phyloP scores from a whole-genome alignment of 2,329 filamentous ascomycete species.

The Exophiala xenobiotica region DNA sequence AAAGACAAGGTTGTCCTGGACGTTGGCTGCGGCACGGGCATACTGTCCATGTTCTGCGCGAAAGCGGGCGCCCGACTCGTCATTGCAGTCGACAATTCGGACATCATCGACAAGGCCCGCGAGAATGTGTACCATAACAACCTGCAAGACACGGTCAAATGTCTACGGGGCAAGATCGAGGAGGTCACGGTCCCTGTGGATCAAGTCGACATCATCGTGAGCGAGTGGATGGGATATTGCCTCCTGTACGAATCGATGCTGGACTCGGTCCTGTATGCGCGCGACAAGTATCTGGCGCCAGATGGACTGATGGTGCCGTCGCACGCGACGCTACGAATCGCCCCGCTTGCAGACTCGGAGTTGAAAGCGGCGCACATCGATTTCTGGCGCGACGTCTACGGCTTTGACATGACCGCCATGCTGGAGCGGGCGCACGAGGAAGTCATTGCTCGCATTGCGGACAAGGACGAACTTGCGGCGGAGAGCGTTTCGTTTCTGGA shows the following conservation, averaged over 20 bases:
- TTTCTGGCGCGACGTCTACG: slow-evolving; percentile 92
- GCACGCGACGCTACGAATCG: slow-evolving; percentile 78
- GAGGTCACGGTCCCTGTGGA: slow-evolving; percentile 75
- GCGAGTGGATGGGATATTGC: slow-evolving; percentile 97
- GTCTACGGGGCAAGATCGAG: slow-evolving; percentile 81
- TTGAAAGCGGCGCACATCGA: slow-evolving; percentile 74
- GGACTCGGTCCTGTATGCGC: slow-evolving; percentile 82
- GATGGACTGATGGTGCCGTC: slow-evolving; percentile 83
- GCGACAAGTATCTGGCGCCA: slow-evolving; percentile 79
- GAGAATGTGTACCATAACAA: slow-evolving; percentile 83
- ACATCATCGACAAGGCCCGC: slow-evolving; percentile 81
- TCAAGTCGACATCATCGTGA: slow-evolving; percentile 90
- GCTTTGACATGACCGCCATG: slow-evolving; percentile 93
- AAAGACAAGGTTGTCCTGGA: slow-evolving; percentile 83
- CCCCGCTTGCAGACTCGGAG: slow-evolving; percentile 74
- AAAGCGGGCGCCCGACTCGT: slow-evolving; percentile 83
- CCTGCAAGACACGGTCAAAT: slow-evolving; percentile 71
- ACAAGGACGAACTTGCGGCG: slow-evolving; percentile 56
- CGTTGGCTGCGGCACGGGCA: slow-evolving; percentile 81
- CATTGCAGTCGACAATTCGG: slow-evolving; percentile 87
- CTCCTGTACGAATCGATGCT: slow-evolving; percentile 95
- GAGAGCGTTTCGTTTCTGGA: slow-evolving; percentile 66
- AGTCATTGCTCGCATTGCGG: slow-evolving; percentile 72
- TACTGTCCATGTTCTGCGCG: slow-evolving; percentile 91
- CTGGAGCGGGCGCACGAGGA: slow-evolving; percentile 71